These are phyloP conservation scores for Warburgia ugandensis DNA, from an alignment of 164 flowering plant genomes.

Conservation along the genomic window DNA sequence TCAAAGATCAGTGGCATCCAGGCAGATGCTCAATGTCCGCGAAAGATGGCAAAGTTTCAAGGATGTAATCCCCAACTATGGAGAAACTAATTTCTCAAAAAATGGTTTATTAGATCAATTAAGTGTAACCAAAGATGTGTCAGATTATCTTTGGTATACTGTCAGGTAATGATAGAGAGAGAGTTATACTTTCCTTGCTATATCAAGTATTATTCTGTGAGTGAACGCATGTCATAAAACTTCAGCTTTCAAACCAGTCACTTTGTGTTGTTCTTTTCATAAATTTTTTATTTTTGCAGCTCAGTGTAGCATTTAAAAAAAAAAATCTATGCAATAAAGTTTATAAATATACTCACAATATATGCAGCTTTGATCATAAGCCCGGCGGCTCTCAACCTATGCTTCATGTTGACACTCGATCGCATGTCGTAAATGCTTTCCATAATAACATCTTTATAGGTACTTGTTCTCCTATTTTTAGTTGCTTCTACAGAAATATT, in stretches of 20 bases:
- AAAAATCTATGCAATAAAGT: not conserved
- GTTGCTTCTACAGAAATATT: not conserved
- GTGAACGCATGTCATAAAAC: not conserved
- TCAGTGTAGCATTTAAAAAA: not conserved
- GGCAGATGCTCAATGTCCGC: slow-evolving; percentile 9
- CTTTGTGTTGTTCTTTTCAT: too few species aligned
- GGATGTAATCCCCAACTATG: slow-evolving; percentile 30
- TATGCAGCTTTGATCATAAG: slow-evolving; percentile 36
- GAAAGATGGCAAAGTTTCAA: slow-evolving; percentile 28
- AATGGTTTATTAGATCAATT: slow-evolving; percentile 36
- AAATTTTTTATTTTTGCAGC: not conserved
- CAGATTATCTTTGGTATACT: slow-evolving; percentile 77
- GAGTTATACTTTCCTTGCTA: not conserved
- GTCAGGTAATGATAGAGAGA: slow-evolving; percentile 64
- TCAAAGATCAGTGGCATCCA: slow-evolving; percentile 23
- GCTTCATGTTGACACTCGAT: slow-evolving; percentile 42
- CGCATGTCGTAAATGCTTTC: slow-evolving; percentile 60
- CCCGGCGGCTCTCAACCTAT: slow-evolving; percentile 17
- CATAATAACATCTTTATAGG: slow-evolving; percentile 51
- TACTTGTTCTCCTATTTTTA: slow-evolving; percentile 4
- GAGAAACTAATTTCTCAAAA: slow-evolving; percentile 19
- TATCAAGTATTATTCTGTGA: not conserved
- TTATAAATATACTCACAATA: not conserved
- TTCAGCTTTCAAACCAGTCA: too few species aligned
- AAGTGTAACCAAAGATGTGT: slow-evolving; percentile 37